These are phyloP conservation scores for Dryas integrifolia DNA, from an alignment of 331 rosid genomes.

Conservation along the genomic window DNA sequence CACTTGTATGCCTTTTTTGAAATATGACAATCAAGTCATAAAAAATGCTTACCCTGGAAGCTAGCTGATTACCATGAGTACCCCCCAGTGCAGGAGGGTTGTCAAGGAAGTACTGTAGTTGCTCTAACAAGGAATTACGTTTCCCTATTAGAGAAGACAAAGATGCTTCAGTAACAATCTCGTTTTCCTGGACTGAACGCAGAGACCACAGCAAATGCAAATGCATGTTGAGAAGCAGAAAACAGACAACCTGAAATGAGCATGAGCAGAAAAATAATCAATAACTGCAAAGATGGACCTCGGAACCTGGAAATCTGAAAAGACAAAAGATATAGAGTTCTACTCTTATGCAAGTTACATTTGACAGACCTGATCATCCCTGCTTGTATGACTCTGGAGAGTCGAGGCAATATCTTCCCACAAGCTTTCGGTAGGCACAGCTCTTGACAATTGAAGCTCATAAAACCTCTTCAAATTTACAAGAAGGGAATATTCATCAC, in stretches of 20 bases:
- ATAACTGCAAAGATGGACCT: not conserved
- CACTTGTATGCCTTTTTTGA: constrained; percentile 15
- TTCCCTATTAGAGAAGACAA: constrained; percentile 52
- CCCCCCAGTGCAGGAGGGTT: constrained; percentile 47
- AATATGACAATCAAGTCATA: constrained; percentile 7
- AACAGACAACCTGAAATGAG: constrained; percentile 66
- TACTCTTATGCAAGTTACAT: constrained; percentile 24
- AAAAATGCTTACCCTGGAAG: constrained; percentile 60
- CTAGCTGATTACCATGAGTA: constrained; percentile 63
- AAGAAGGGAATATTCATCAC: constrained; percentile 91
- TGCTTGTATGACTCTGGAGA: constrained; percentile 57
- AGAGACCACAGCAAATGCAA: constrained; percentile 71
- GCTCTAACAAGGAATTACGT: constrained; percentile 62
- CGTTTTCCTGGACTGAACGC: constrained; percentile 47
- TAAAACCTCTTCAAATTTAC: constrained; percentile 89
- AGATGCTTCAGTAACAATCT: constrained; percentile 57
- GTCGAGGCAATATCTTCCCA: constrained; percentile 62
- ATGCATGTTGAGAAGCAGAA: constrained; percentile 76
- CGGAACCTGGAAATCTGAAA: constrained; percentile 2
- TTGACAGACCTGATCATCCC: constrained; percentile 76
- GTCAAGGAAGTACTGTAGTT: constrained; percentile 61
- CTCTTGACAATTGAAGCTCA: constrained; percentile 74
- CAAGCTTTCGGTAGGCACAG: constrained; percentile 55
- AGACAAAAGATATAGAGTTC: constrained; percentile 9
- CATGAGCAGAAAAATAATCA: constrained; percentile 29